Base-by-base conservation (phyloP, 768 basidiomycete genomes). In the Panaeolus papilionaceus region DNA sequence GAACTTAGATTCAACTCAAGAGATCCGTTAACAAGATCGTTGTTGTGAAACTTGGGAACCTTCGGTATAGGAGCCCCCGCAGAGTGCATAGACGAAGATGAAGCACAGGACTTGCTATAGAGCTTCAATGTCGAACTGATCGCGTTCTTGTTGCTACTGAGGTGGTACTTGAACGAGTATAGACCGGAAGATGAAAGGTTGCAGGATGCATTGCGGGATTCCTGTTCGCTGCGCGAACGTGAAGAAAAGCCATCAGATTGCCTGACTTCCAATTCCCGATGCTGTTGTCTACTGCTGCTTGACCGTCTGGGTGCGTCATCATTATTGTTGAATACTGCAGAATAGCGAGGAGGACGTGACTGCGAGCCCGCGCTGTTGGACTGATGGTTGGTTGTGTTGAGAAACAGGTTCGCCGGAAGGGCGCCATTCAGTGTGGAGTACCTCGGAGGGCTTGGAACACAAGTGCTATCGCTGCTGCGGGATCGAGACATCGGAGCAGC, bases 1-100 rank as follows among this genome's bases (percentile, higher is more conserved):
- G 69, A 67, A 10, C 75, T 72, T n/a, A 80, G 65, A 54, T 77
- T 72, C 63, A 80, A 69, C 20, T 75, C 73, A 40, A 80, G 69
- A 20, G 70, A 73, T 7, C 79, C 79, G 10, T 71, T 64, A 28
- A 79, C 71, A 54, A 70, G 54, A 44, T 78, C 78, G 26, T 69
- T 69, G 26, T 71, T 69, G 38, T 67, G 68, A 63, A 73, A 77
- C 62, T 69, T 71, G 38, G 74, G 76, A 4, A 72, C 64, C 3
- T 70, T 71, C 26, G 67, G 68, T 33, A 66, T 64, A 11, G 38
- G 58, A n/a, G 62, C 40, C 5, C 63, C 40, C 12, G 64, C 10
- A 0, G 69, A 39, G 20, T 51, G 38, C 18, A 61, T 49, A 0
- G 69, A 20, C 16, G 64, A 8, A 38, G 45, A 18, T 20, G 65